phyloP scores from a whole-genome alignment of 2,329 filamentous ascomycete species.

The Fusarium anthophilum region DNA sequence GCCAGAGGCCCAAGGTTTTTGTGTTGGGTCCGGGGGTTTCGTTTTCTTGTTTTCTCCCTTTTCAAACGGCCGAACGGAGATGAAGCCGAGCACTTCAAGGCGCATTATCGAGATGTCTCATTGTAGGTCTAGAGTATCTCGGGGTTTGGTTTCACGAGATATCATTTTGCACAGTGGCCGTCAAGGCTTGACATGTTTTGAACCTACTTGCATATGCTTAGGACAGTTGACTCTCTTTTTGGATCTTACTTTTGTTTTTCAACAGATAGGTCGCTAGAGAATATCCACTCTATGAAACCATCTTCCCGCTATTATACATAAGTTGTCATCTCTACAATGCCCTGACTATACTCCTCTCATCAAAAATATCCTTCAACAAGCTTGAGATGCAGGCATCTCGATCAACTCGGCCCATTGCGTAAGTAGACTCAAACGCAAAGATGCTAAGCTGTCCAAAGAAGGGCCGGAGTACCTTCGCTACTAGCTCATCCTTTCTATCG shows the following conservation, averaged over 20 bases:
- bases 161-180: not conserved
- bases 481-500: constrained; percentile 73
- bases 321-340: constrained; percentile 54
- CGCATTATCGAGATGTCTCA: not conserved
- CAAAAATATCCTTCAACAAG: constrained; percentile 80
- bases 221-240: not conserved
- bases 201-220: not conserved
- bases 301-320: not conserved
- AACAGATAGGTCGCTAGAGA: constrained; percentile 12
- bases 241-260: not conserved
- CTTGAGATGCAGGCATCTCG: constrained; percentile 69
- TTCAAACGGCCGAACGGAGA: not conserved
- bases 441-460: constrained; percentile 95
- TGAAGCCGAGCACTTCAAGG: not conserved
- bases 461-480: constrained; percentile 81
- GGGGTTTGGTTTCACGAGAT: not conserved
- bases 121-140: not conserved
- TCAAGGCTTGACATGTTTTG: not conserved
- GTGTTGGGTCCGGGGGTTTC: not conserved
- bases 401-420: constrained; percentile 80
- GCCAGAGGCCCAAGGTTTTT: not conserved
- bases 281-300: constrained; percentile 26
- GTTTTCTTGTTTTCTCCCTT: not conserved
- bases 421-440: constrained; percentile 90
- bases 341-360: constrained; percentile 75